Conservation (phyloP, 208 protist genomes). For the Leptomonas seymouri region DNA sequence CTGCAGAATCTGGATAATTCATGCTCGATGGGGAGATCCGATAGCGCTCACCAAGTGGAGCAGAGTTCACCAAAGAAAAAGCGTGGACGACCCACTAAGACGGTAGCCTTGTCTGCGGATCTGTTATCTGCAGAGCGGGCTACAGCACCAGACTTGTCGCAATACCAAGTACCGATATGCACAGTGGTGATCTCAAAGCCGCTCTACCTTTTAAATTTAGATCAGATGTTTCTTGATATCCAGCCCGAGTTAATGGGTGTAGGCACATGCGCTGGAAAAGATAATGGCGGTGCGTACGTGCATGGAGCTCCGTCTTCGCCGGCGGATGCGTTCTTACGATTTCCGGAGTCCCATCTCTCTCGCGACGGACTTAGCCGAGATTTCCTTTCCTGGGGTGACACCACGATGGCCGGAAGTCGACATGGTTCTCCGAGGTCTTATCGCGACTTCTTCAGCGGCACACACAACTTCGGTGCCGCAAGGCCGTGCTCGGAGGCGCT, state of each 20-base stretch:
- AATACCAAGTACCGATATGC: conserved; percentile 53
- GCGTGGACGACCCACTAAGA: neutral
- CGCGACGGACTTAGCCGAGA: too few relatives aligned
- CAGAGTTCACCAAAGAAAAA: neutral
- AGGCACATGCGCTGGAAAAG: neutral
- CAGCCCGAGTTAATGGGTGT: too few relatives aligned
- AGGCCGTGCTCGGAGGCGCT: neutral
- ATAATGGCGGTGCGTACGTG: neutral
- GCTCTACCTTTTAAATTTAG: conserved; percentile 50
- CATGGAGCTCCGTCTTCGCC: too few relatives aligned
- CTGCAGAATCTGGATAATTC: neutral
- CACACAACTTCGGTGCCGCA: neutral
- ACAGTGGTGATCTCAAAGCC: conserved; percentile 22
- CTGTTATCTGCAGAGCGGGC: neutral
- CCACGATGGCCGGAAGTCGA: too few relatives aligned
- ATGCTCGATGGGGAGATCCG: neutral
- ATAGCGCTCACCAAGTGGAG: neutral
- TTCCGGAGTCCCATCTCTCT: too few relatives aligned
- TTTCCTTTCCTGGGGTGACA: too few relatives aligned
- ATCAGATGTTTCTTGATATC: conserved; percentile 43
- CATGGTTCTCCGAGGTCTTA: too few relatives aligned
- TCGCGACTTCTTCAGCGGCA: too few relatives aligned
- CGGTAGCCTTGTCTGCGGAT: neutral
- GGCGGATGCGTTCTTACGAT: too few relatives aligned
- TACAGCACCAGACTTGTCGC: neutral